Base-by-base conservation (phyloP, 2,329 filamentous ascomycete genomes). In the Cadophora gregata region DNA sequence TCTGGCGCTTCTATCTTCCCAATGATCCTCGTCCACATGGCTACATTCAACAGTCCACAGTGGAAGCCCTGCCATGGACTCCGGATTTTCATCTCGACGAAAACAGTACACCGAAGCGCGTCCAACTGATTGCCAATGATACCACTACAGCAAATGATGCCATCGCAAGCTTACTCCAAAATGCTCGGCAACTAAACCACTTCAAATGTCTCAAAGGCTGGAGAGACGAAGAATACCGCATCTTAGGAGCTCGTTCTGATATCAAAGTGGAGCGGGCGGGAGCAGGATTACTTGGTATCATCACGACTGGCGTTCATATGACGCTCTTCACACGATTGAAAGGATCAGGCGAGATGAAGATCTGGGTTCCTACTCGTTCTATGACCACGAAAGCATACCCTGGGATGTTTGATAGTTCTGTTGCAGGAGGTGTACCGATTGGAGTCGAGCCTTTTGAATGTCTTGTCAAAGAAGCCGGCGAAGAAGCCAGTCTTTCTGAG, bases 381-480 rank as follows among this genome's bases (percentile, higher is more conserved):
- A 83, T 82, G 60, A 86, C 83, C 68, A 97, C 97, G 82, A 87
- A 91, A 70, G 97, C 93, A 0, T 97, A 94, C 75, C 90, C 91
- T 0, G 86, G 91, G 29, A 93, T 97, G 70, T 83, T 97, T 70
- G 95, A 98, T 78, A 98, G 97, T 78, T 93, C 93, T 2, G 94
- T 96, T 10, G 95, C 93, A 0, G 89, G 89, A 1, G 89, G 93
- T 0, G 88, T 97, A 70, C 88, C 90, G 78, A 91, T 92, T 0
- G 90, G 89, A 24, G 93, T 97, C 77, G 84, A 84, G 31, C 90
- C 92, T 0, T 90, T 93, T 63, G 93, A 94, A 76, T 93, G 91
- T 77, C 81, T 97, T 63, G 85, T 97, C 31, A 88, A 94, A 62
- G 95, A 98, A 79, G 90, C 90, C 3, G 89, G 88, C 70, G 95